phyloP scores from a whole-genome alignment of 1,139 yeast species.

The Scheffersomyces parashehatae region DNA sequence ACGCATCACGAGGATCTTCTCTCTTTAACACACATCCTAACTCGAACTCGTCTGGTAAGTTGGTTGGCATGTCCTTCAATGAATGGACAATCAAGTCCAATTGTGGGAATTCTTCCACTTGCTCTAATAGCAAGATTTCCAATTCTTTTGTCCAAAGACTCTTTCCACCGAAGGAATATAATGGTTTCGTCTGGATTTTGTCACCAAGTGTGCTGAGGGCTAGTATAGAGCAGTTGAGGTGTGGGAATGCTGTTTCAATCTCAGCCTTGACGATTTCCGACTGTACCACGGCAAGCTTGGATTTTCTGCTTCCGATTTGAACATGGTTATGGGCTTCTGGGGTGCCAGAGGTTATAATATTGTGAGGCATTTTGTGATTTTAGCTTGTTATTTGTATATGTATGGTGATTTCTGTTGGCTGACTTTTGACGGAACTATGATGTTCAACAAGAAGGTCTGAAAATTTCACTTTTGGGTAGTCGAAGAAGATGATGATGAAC shows the following conservation, averaged over 20 bases:
- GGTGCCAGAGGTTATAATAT: constrained; percentile 6
- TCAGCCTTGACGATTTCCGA: constrained; percentile 68
- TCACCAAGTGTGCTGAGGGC: constrained; percentile 90
- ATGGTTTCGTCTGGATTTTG: constrained; percentile 78
- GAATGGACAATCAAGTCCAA: constrained; percentile 92
- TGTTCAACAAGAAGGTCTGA: no score
- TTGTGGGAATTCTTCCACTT: constrained; percentile 62
- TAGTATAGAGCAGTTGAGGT: constrained; percentile 60
- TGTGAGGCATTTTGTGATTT: constrained; percentile 12
- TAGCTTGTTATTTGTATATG: no score
- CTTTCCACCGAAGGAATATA: constrained; percentile 94
- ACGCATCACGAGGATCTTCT: constrained; percentile 90
- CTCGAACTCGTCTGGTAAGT: constrained; percentile 85
- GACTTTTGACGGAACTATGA: no score
- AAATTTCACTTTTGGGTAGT: no score
- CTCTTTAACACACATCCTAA: constrained; percentile 85
- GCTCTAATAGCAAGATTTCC: constrained; percentile 69
- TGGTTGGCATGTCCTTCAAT: constrained; percentile 92
- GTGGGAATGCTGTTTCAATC: constrained; percentile 62
- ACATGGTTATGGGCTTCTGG: constrained; percentile 25
- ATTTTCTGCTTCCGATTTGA: constrained; percentile 85
- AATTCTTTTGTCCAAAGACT: constrained; percentile 95
- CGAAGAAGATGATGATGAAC: no score
- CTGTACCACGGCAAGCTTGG: constrained; percentile 84
- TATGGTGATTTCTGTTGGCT: no score